phyloP scores from a whole-genome alignment of 345 rosid genomes.

The Populus alba region DNA sequence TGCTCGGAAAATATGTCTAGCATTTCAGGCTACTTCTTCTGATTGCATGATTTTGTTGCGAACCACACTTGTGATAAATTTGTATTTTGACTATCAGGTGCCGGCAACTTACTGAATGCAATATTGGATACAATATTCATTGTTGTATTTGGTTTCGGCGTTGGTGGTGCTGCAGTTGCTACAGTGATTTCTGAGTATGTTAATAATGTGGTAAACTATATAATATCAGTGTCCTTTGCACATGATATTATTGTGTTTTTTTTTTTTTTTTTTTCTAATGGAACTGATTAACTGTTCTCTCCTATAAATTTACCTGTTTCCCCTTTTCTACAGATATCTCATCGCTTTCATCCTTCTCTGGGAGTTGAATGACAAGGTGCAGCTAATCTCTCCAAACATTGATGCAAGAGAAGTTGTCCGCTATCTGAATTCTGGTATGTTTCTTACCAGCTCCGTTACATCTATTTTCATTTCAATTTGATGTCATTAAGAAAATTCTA shows the following conservation, averaged over 20 bases:
- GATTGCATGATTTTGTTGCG: slow-evolving; percentile 3
- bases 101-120: slow-evolving; percentile 73
- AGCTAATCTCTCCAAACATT: slow-evolving; percentile 60
- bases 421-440: slow-evolving; percentile 80
- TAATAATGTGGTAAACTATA: slow-evolving; percentile 61
- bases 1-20: not conserved
- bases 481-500: not conserved
- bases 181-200: slow-evolving; percentile 98
- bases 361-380: slow-evolving; percentile 72
- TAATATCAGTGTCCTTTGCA: slow-evolving; percentile 17
- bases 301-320: slow-evolving; percentile 4
- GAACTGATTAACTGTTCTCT: not conserved
- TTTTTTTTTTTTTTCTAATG: not conserved
- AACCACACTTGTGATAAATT: slow-evolving; percentile 3
- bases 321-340: slow-evolving; percentile 54
- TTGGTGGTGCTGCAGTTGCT: slow-evolving; percentile 83
- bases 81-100: slow-evolving; percentile 52
- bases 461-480: not conserved
- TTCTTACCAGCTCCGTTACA: not conserved
- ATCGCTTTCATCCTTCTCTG: slow-evolving; percentile 78
- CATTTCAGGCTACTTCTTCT: not conserved
- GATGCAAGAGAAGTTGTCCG: slow-evolving; percentile 51
- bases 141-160: slow-evolving; percentile 64
- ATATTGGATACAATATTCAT: slow-evolving; percentile 75
- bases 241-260: slow-evolving; percentile 4